A percentile compares a stretch with the other conserved stretches of the same genome.
Conservation (phyloP, 163 green algal genomes). For the Chlorella variabilis region DNA sequence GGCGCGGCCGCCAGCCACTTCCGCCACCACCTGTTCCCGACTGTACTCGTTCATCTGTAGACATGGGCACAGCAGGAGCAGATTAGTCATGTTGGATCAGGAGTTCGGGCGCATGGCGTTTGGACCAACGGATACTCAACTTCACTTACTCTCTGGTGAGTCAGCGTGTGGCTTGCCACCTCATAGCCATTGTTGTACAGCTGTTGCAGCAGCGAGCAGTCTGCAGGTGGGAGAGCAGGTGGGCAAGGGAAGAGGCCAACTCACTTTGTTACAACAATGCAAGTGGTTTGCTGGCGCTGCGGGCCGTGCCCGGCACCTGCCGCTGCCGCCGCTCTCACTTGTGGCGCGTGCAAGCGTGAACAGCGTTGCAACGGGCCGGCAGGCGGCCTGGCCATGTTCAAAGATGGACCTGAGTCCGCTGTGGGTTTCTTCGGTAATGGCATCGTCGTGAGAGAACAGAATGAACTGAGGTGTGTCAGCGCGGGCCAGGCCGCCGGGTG, state of each 20-base stretch:
- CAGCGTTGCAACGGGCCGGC: background rate
- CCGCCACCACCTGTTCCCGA: background rate
- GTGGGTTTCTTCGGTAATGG: background rate
- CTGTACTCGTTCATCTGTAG: background rate
- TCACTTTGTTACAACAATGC: background rate
- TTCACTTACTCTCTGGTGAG: background rate
- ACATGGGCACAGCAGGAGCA: background rate
- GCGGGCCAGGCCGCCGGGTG: background rate
- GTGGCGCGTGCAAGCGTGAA: background rate
- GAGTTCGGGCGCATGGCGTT: background rate
- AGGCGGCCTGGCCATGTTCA: background rate
- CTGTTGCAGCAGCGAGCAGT: slow-evolving; percentile 4
- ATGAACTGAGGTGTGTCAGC: slow-evolving; percentile 11
- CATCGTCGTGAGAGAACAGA: slow-evolving; percentile 8
- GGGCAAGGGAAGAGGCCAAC: no score
- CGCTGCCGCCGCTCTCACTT: background rate
- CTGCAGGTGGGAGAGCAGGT: background rate
- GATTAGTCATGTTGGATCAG: background rate
- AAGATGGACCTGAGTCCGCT: background rate
- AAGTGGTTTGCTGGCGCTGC: background rate
- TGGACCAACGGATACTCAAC: background rate
- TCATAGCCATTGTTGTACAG: slow-evolving; percentile 12
- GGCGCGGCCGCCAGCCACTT: slow-evolving; percentile 8
- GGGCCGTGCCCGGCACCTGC: no score
- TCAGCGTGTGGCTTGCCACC: slow-evolving; percentile 13